Evolutionary conservation across 805 yeast species (phyloP), one percentile per base, ranked within the genome.

Genomic region (Scheffersomyces ergatensis): DNA sequence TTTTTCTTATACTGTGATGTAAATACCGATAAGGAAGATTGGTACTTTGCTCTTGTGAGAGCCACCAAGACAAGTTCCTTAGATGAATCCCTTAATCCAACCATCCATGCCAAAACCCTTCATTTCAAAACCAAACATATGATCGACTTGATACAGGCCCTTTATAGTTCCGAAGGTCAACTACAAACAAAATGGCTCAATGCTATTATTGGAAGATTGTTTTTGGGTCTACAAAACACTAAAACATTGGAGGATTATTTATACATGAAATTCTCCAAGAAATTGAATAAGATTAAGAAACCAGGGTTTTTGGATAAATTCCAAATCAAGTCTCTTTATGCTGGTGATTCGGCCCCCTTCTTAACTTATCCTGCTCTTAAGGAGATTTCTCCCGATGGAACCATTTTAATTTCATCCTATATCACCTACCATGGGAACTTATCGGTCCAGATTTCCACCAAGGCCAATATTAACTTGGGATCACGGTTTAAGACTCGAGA

Each of bases 231-330:
- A 5, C 89, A 89, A 51, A 74, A 80, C 36, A 89, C 98, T 0
- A 80, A 78, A 11, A 68, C 72, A 12, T 73, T 89, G 51, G 82
- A 82, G 37, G 67, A 73, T 36, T 74, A 71, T 37, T 68, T 90
- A 33, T 72, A 76, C 37, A 63, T 67, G 2, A 83, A 77, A 54
- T 73, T 93, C 19, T 77, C 80, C 45, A 80, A 80, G 50, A 89
- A 89, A 60, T 65, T 93, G 33, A 77, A 82, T 34, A 83, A 89
- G 54, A 82, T 89, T 40, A 85, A 88, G 53, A 82, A 80, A 31
- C 97, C 98, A 1, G 93, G 89, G 0, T 90, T 89, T 53, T 62
- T 93, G 34, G 95, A 89, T 51, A 92, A 87, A 51, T 80, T 93
- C 45, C 79, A 77, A 42, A 84, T 93, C 36, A 80, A 77, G 37